Evolutionary conservation across 2,329 filamentous ascomycete genomes (phyloP), one percentile per base, ranked within the genome.

Genomic region (Ceratocystis cubensis): DNA sequence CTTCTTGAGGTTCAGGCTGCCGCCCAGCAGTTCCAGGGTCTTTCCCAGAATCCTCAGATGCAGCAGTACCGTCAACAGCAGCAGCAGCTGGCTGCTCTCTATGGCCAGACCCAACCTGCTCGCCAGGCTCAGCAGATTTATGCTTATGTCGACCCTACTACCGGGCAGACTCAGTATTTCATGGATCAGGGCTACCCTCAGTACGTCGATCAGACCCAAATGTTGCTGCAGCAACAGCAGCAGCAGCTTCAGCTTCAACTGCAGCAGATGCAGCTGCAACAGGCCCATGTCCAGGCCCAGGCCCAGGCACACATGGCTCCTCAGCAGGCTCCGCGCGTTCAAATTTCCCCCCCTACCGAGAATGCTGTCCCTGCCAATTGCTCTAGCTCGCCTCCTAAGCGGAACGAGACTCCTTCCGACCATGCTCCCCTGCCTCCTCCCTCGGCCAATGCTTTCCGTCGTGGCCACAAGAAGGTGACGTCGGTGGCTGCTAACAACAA

Each of bases 371-470:
- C 72, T 78, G 72, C 76, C 13, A 76, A 75, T 68, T 86, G 89
- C 74, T 88, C 87, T 73, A 83, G 80, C 69, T 84, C 86, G 6
- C 84, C 86, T 41, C 83, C 84, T 17, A 85, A 84, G 75, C 83
- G 86, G 72, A 82, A 83, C 61, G 82, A 87, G 63, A 88, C 89
- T 20, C 88, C 88, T 4, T 83, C 84, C 15, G 85, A 89, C 71
- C 78, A 81, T 15, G 76, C 77, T 1, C 90, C 91, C 50, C 83
- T 96, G 65, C 91, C 91, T 64, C 91, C 91, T 33, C 90, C 91
- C 68, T 95, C 91, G 66, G 89, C 89, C 70, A 94, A 92, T 72
- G 91, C 91, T 57, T 96, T 96, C 81, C 92, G 92, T 69, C 90
- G 91, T 67, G 89, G 90, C 66, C 93, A 97, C 78, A 94, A 95